Evolutionary conservation across 2,329 filamentous ascomycete species (phyloP).

Genomic region (Corinectria fuckeliana): DNA sequence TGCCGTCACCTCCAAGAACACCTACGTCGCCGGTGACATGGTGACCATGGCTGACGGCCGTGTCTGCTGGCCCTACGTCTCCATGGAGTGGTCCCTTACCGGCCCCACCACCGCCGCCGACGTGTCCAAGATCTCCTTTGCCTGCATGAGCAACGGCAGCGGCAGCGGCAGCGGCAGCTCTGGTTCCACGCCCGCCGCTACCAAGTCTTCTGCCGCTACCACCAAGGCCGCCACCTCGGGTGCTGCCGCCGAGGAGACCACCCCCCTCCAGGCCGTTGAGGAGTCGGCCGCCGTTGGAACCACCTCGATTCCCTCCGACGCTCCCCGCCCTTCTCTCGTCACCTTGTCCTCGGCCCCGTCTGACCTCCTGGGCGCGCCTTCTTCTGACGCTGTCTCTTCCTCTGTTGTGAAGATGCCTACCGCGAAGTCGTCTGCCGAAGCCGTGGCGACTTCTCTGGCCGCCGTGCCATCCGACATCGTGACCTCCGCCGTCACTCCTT

Average conservation of each 20-base stretch:
- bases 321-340: constrained; percentile 31
- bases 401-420: constrained; percentile 2
- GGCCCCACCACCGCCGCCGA: constrained; percentile 30
- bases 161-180: constrained; percentile 9
- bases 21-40: constrained; percentile 68
- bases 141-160: constrained; percentile 47
- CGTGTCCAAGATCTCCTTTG: constrained; percentile 58
- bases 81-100: constrained; percentile 56
- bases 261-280: constrained; percentile 17
- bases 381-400: constrained; percentile 7
- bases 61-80: constrained; percentile 68
- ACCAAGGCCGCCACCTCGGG: not conserved
- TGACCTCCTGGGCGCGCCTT: constrained; percentile 21
- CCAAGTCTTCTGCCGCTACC: constrained; percentile 1
- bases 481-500: constrained; percentile 14
- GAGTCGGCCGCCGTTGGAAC: constrained; percentile 8
- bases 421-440: constrained; percentile 8
- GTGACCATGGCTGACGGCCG: constrained; percentile 63
- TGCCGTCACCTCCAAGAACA: constrained; percentile 56
- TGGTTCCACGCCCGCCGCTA: constrained; percentile 3
- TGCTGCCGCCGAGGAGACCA: constrained; percentile 7
- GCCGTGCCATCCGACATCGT: constrained; percentile 16
- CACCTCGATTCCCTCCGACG: constrained; percentile 14
- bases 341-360: constrained; percentile 21
- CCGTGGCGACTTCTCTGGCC: not conserved